A percentile compares a stretch with the other conserved stretches of the same genome.
These are phyloP conservation scores for Aspergillus olivimuriae DNA, from an alignment of 495 filamentous ascomycete species.

Conservation along the genomic window DNA sequence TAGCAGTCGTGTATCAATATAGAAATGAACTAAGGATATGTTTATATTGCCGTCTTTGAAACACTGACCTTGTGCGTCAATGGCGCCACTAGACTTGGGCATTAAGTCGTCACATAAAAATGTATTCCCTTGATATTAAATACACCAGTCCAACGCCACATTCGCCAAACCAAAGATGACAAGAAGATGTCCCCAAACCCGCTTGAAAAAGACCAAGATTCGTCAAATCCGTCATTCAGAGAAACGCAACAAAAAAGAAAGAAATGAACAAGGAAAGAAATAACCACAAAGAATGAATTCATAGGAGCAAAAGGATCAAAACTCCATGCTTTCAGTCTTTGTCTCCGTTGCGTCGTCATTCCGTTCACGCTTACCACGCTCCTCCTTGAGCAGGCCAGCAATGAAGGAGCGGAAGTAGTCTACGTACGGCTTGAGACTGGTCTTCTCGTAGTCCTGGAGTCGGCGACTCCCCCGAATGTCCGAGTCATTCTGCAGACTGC, in stretches of 20 bases:
- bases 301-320: constrained; percentile 20
- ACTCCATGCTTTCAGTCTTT: constrained; percentile 50
- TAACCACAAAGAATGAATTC: not conserved
- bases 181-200: constrained; percentile 5
- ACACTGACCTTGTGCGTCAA: too few species aligned
- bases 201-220: constrained; percentile 7
- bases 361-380: constrained; percentile 69
- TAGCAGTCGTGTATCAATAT: constrained; percentile 17
- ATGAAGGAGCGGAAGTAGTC: constrained; percentile 85
- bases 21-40: constrained; percentile 15
- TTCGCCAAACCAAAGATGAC: not conserved
- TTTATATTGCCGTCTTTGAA: too few species aligned
- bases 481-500: constrained; percentile 28
- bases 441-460: constrained; percentile 91
- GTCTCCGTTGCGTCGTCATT: constrained; percentile 48
- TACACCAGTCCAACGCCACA: too few species aligned
- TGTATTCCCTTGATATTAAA: too few species aligned
- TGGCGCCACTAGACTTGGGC: too few species aligned
- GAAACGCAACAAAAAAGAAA: not conserved
- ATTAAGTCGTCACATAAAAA: too few species aligned
- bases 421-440: constrained; percentile 85
- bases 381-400: constrained; percentile 68
- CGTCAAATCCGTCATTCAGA: not conserved
- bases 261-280: not conserved
- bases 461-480: constrained; percentile 38